Conservation (phyloP, 208 protist species). For the Porcisia deanei region DNA sequence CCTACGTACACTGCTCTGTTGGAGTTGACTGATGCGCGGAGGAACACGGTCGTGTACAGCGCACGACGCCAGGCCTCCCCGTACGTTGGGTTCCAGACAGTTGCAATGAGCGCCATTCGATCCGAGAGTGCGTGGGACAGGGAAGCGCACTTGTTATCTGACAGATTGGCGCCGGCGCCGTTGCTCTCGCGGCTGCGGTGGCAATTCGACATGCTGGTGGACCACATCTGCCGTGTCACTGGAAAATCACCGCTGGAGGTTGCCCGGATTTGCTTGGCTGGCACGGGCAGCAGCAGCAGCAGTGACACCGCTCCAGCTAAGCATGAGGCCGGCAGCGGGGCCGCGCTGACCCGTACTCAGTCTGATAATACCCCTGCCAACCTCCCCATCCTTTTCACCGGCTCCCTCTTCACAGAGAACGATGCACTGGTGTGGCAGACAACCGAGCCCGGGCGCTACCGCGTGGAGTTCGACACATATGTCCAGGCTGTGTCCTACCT, state of each 20-base stretch:
- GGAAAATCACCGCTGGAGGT: conserved; percentile 26
- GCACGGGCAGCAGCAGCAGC: conserved; percentile 1
- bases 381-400: conserved; percentile 47
- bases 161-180: conserved; percentile 35
- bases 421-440: conserved; percentile 67
- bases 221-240: conserved; percentile 38
- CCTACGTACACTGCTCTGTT: conserved; percentile 23
- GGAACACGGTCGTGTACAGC: conserved; percentile 24
- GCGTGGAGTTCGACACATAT: conserved; percentile 84
- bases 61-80: conserved; percentile 54
- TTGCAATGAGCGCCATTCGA: conserved; percentile 47
- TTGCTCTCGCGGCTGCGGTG: conserved; percentile 78
- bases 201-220: conserved; percentile 78
- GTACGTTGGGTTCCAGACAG: conserved; percentile 55
- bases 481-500: conserved; percentile 76
- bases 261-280: conserved; percentile 25
- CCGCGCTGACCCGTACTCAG: neutral
- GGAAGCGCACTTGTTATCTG: conserved; percentile 27
- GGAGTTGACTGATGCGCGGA: conserved; percentile 18
- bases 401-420: conserved; percentile 29
- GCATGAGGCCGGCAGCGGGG: neutral
- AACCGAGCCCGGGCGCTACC: conserved; percentile 63
- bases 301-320: neutral
- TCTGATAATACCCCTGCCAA: neutral
- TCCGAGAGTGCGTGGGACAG: conserved; percentile 35